A percentile compares a stretch with the other conserved stretches of the same genome.
phyloP scores from a whole-genome alignment of 805 yeast genomes.

The Wickerhamiella azymoides region DNA sequence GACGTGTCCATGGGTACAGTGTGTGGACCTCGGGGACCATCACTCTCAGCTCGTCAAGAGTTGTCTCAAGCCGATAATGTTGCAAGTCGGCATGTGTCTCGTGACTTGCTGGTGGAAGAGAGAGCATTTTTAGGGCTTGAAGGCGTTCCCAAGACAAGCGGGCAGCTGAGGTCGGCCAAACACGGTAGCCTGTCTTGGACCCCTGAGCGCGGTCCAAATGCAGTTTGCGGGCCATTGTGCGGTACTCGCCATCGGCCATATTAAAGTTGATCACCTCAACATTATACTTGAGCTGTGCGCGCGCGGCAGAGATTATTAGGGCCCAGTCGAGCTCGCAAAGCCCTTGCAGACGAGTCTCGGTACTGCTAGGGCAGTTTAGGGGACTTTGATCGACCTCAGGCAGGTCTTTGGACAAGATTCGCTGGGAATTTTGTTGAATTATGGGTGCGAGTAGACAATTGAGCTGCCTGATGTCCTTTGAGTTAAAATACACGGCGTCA shows the following conservation, averaged over 20 bases:
- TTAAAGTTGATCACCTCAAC: constrained; percentile 58
- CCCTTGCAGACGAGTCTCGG: constrained; percentile 16
- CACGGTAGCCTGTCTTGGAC: constrained; percentile 31
- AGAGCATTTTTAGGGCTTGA: constrained; percentile 39
- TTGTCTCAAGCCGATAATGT: constrained; percentile 24
- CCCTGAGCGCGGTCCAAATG: constrained; percentile 30
- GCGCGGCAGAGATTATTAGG: constrained; percentile 58
- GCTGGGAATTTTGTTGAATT: neutral
- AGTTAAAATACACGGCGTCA: constrained; percentile 40
- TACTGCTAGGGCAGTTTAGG: constrained; percentile 11
- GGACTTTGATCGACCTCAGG: neutral
- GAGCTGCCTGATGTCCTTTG: constrained; percentile 39
- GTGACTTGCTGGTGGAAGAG: constrained; percentile 23
- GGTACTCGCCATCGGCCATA: constrained; percentile 63
- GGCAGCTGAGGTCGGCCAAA: constrained; percentile 49
- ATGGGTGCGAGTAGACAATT: constrained; percentile 12
- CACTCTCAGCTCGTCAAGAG: constrained; percentile 23
- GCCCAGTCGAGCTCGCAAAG: constrained; percentile 62
- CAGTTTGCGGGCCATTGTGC: constrained; percentile 34
- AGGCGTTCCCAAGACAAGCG: constrained; percentile 64
- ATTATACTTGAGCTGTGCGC: constrained; percentile 48
- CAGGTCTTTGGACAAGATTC: neutral
- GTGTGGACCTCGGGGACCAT: constrained; percentile 27
- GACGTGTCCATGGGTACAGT: constrained; percentile 29
- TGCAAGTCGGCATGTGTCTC: constrained; percentile 27